A percentile compares a stretch with the other conserved stretches of the same genome.
Conservation (phyloP, 2,329 filamentous ascomycete species). For the Trichoderma endophyticum region DNA sequence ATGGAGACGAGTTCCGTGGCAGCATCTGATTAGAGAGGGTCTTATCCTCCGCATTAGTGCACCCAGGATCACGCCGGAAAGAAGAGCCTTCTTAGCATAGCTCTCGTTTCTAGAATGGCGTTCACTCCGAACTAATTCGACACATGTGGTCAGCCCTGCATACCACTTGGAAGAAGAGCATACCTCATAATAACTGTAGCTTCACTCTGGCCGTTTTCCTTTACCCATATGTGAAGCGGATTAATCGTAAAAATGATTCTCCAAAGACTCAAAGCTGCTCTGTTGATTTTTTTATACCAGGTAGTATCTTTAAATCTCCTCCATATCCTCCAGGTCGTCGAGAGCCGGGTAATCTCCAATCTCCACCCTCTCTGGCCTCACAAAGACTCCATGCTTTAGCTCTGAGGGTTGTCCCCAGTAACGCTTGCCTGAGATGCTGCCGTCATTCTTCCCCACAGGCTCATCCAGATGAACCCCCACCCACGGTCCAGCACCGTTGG, state of each 20-base stretch:
- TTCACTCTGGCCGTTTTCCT: not conserved
- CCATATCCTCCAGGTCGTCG: slow-evolving; percentile 74
- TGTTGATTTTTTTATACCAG: not conserved
- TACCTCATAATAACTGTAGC: not conserved
- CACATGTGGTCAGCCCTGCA: slow-evolving; percentile 9
- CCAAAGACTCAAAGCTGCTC: not conserved
- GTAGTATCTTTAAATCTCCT: slow-evolving; percentile 55
- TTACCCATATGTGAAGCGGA: not conserved
- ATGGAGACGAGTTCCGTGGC: slow-evolving; percentile 14
- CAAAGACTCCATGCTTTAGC: slow-evolving; percentile 73
- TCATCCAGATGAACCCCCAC: slow-evolving; percentile 74
- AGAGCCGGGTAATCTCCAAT: slow-evolving; percentile 68
- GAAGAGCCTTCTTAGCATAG: not conserved
- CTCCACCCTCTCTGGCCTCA: slow-evolving; percentile 74
- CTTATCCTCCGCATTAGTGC: slow-evolving; percentile 13
- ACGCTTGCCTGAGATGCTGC: slow-evolving; percentile 61
- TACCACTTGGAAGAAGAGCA: not conserved
- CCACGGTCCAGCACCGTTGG: slow-evolving; percentile 63
- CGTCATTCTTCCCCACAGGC: slow-evolving; percentile 79
- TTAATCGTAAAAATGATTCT: not conserved
- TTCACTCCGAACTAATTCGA: not conserved
- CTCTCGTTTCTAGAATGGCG: slow-evolving; percentile 15
- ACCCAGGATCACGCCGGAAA: not conserved
- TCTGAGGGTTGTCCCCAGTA: slow-evolving; percentile 67
- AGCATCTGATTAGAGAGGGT: slow-evolving; percentile 16